Evolutionary conservation across 192 early-diverging fungal genomes (phyloP), one percentile per base, ranked within the genome.

Genomic region (Backusella tuberculispora): DNA sequence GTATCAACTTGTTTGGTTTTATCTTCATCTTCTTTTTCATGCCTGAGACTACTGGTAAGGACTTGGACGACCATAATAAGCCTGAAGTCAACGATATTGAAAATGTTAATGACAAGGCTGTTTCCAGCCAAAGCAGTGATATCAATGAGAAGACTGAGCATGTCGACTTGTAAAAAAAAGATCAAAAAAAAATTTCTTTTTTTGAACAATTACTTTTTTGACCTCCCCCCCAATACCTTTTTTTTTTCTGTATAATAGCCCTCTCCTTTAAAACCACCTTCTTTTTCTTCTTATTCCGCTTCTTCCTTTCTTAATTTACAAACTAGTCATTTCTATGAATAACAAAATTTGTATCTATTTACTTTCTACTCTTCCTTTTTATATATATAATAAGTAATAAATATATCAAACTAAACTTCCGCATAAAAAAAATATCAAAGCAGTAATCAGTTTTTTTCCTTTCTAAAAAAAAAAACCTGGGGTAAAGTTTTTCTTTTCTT

Each of bases 1-100:
- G 83, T 6, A 81, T 93, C 79, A 89, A 91, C 56, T 80, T 88
- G 69, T 80, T 84, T n/a, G 89, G 89, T 8, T 85, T 90, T 66
- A 26, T 87, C 17, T 95, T 94, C 77, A 86, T 92, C 15, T 84
- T 84, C 48, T 66, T 86, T 63, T 91, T 88, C 73, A 86, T 96
- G n/a, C 94, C 93, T 5, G 95, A 96, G 84, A 95, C 93, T 42
- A 92, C 78, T 6, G 74, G 74, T 67, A 70, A 72, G 42, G 73
- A 74, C 53, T 45, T 79, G 44, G 78, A 79, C 48, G 44, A 56
- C 60, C 44, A 75, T 26, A 26, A 13, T 3, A 60, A 60, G 53
- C 19, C 24, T 12, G 53, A 60, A 60, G 53, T 60, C 53, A 26
- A 60, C 3, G 53, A 60, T 60, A 19, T 60, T 26, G 53, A 60